phyloP scores from a whole-genome alignment of 1,284 basidiomycete species.

The Ustilago hordei region DNA sequence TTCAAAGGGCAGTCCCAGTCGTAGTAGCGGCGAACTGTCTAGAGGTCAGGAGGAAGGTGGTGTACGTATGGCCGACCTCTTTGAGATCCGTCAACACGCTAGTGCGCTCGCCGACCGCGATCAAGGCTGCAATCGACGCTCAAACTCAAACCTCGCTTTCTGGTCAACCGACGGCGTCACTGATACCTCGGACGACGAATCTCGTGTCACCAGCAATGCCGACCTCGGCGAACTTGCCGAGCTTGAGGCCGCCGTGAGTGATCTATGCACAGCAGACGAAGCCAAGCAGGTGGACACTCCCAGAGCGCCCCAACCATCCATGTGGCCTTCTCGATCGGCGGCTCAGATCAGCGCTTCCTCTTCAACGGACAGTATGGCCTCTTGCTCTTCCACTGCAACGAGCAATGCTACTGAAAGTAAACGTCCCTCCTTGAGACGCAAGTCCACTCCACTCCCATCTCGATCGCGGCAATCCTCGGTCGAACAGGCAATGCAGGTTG shows the following conservation, averaged over 20 bases:
- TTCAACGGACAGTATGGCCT: constrained; percentile 25
- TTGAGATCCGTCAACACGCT: constrained; percentile 32
- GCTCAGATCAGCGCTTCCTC: constrained; percentile 28
- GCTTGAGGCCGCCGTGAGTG: constrained; percentile 42
- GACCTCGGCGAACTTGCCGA: constrained; percentile 47
- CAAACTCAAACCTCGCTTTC: constrained; percentile 3
- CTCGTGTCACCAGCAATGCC: constrained; percentile 46
- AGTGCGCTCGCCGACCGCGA: not conserved
- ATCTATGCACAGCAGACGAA: constrained; percentile 34
- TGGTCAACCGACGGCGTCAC: constrained; percentile 21
- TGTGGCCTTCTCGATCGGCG: constrained; percentile 24
- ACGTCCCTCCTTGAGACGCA: constrained; percentile 30
- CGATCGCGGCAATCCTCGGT: constrained; percentile 47
- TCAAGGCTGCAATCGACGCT: not conserved
- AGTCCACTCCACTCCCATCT: constrained; percentile 33
- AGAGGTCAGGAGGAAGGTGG: constrained; percentile 12
- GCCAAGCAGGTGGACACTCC: constrained; percentile 30
- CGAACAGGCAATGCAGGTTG: constrained; percentile 24
- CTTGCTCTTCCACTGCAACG: constrained; percentile 9
- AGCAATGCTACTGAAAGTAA: constrained; percentile 9
- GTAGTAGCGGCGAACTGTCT: not conserved
- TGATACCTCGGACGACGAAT: constrained; percentile 51
- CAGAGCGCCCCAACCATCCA: constrained; percentile 20
- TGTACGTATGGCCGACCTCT: constrained; percentile 38
- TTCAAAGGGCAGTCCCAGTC: constrained; percentile 10